A percentile compares a stretch with the other conserved stretches of the same genome.
These are phyloP conservation scores for Mucor piriformis DNA, from an alignment of 371 early-diverging fungal species.

Conservation along the genomic window DNA sequence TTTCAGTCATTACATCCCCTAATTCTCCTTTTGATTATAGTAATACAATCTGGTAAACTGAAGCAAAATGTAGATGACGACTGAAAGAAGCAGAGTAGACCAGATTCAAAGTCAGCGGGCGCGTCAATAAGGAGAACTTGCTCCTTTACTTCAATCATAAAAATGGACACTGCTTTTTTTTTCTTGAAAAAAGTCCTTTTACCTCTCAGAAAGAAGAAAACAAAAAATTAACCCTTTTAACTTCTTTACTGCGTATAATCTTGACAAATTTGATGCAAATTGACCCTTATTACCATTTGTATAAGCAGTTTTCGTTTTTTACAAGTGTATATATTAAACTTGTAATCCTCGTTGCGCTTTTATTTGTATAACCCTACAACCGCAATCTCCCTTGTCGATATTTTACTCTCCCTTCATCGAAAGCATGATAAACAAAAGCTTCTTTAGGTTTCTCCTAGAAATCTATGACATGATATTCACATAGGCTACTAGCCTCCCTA, in stretches of 20 bases:
- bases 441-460: too few relatives aligned
- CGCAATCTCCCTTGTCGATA: too few relatives aligned
- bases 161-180: not conserved
- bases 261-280: not conserved
- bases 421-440: too few relatives aligned
- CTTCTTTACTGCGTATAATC: not conserved
- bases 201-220: not conserved
- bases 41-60: not conserved
- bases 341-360: too few relatives aligned
- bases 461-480: too few relatives aligned
- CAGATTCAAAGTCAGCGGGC: not conserved
- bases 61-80: not conserved
- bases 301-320: too few relatives aligned
- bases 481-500: too few relatives aligned
- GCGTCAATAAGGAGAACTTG: not conserved
- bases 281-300: not conserved
- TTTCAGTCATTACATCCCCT: not conserved
- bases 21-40: not conserved
- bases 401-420: too few relatives aligned
- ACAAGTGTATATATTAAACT: too few relatives aligned
- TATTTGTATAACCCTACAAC: too few relatives aligned
- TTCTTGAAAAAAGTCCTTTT: not conserved
- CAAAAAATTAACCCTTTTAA: not conserved
- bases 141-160: constrained; percentile 4
- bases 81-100: constrained; percentile 2